These are phyloP conservation scores for Penicillium sp. DNA, from an alignment of 2,329 filamentous ascomycete genomes.

Conservation along the genomic window DNA sequence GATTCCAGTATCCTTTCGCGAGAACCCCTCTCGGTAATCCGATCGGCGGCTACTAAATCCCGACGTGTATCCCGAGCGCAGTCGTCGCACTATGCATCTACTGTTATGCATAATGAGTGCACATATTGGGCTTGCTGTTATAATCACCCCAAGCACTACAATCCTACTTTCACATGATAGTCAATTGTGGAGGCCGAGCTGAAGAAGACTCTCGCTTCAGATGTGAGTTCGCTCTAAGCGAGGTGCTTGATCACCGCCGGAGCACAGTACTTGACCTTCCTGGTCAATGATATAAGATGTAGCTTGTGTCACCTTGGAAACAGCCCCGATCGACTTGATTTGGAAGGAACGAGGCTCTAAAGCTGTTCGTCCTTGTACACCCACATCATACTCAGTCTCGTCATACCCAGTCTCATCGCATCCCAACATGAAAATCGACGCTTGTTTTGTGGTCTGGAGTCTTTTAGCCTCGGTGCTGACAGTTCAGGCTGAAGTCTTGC, in stretches of 20 bases:
- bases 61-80: not conserved
- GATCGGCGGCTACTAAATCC: constrained; percentile 8
- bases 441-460: constrained; percentile 12
- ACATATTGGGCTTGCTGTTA: not conserved
- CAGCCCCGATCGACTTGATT: not conserved
- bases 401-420: not conserved
- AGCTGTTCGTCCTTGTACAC: not conserved
- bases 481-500: constrained; percentile 10
- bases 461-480: constrained; percentile 10
- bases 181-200: not conserved
- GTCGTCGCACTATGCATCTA: not conserved
- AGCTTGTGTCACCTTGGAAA: not conserved
- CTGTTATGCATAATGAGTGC: not conserved
- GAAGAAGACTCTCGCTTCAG: constrained; percentile 2
- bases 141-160: not conserved
- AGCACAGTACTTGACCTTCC: not conserved
- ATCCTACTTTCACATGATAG: not conserved
- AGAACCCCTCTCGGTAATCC: constrained; percentile 3
- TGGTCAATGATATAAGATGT: not conserved
- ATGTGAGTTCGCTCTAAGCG: constrained; percentile 7
- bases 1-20: constrained; percentile 2
- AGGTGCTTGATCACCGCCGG: not conserved
- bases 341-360: not conserved
- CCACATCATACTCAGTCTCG: not conserved
- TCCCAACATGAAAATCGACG: constrained; percentile 14